Evolutionary conservation across 1,139 yeast genomes (phyloP).

Genomic region (Meyerozyma smithsonii): DNA sequence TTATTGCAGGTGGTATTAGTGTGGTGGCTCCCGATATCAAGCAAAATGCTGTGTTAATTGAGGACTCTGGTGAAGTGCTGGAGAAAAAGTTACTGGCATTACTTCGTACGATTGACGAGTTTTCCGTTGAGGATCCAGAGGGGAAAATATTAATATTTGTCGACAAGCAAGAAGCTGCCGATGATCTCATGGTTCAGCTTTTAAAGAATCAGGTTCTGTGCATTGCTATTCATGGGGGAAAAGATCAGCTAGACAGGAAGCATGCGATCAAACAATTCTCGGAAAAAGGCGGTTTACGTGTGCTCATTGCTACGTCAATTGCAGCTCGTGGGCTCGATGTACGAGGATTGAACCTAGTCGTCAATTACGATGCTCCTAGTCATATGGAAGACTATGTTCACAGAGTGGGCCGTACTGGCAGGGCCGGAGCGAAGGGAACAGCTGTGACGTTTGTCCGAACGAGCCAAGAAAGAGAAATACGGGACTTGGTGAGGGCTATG

Average conservation of each 20-base stretch:
- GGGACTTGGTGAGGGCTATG: constrained; percentile 71
- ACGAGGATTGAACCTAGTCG: constrained; percentile 69
- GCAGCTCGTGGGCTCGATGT: constrained; percentile 96
- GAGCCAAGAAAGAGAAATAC: constrained; percentile 63
- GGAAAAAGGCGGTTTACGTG: constrained; percentile 37
- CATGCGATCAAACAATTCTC: constrained; percentile 72
- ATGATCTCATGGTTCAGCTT: constrained; percentile 56
- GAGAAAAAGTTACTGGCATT: constrained; percentile 49
- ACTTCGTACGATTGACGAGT: constrained; percentile 48
- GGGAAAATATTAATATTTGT: constrained; percentile 76
- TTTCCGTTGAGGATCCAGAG: constrained; percentile 23
- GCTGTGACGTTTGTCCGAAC: constrained; percentile 72
- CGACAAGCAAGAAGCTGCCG: constrained; percentile 82
- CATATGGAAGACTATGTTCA: constrained; percentile 96
- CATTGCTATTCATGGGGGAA: constrained; percentile 86
- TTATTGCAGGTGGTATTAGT: constrained; percentile 78
- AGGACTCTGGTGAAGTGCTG: constrained; percentile 20
- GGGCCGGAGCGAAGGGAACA: constrained; percentile 78
- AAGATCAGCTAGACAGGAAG: constrained; percentile 81
- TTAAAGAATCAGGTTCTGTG: constrained; percentile 54
- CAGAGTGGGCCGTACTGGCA: constrained; percentile 93
- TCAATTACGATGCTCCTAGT: constrained; percentile 85
- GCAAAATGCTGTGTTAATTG: constrained; percentile 64
- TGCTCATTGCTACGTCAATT: constrained; percentile 85
- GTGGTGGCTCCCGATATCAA: constrained; percentile 78